A percentile compares a stretch with the other conserved stretches of the same genome.
Evolutionary conservation across 208 protist species (phyloP).

Genomic region (Endotrypanum monterogeii): DNA sequence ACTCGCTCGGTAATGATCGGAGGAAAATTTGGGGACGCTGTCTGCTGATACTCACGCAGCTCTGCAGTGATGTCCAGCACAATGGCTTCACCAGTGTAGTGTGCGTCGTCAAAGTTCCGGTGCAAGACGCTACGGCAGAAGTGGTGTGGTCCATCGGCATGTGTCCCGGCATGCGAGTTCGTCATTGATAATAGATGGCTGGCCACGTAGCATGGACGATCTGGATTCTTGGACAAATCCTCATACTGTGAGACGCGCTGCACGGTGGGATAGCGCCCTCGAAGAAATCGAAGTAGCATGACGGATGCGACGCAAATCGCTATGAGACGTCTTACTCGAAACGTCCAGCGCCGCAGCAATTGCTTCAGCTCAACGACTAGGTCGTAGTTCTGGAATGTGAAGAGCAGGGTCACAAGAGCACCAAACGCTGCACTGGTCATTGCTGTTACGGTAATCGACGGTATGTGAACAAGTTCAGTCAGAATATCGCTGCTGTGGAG

Average conservation of each 20-base stretch:
- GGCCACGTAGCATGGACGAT: constrained; percentile 55
- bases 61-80: constrained; percentile 51
- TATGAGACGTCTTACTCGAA: constrained; percentile 8
- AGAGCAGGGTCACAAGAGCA: constrained; percentile 20
- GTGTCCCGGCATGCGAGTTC: constrained; percentile 78
- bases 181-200: constrained; percentile 52
- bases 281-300: constrained; percentile 36
- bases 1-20: constrained; percentile 46
- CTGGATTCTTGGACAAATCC: constrained; percentile 42
- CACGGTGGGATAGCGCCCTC: constrained; percentile 29
- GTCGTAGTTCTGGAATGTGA: not conserved
- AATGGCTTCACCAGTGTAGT: constrained; percentile 71
- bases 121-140: constrained; percentile 42
- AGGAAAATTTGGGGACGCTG: constrained; percentile 1
- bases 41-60: constrained; percentile 19
- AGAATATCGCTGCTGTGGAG: constrained; percentile 38
- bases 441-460: constrained; percentile 42
- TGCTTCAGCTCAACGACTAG: not conserved
- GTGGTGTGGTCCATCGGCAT: constrained; percentile 70
- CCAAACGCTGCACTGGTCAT: constrained; percentile 39
- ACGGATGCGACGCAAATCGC: not conserved
- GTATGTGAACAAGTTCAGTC: constrained; percentile 34
- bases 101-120: constrained; percentile 47
- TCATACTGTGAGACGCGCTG: constrained; percentile 34
- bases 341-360: not conserved